Evolutionary conservation across 208 protist species (phyloP).

Genomic region (Strigomonas culicis): DNA sequence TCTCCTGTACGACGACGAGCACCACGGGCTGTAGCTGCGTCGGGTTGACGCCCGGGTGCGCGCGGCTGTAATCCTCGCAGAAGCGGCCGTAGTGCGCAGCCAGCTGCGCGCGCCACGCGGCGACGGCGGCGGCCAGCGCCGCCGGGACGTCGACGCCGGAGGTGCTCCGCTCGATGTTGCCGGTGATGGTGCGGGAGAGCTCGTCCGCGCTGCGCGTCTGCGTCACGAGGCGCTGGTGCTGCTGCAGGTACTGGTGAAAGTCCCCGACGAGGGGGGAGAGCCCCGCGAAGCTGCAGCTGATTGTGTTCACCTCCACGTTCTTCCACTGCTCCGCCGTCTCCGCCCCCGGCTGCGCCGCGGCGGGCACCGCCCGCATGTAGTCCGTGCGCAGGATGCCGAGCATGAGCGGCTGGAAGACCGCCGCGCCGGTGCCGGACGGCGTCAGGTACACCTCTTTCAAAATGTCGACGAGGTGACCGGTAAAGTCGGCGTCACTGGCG

Average conservation of each 20-base stretch:
- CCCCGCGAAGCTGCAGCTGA: slow-evolving; percentile 92
- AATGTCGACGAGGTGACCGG: slow-evolving; percentile 79
- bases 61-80: too few relatives aligned
- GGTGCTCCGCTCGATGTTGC: slow-evolving; percentile 28
- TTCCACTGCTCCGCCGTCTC: slow-evolving; percentile 52
- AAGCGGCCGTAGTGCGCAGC: background rate
- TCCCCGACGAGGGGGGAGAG: slow-evolving; percentile 73
- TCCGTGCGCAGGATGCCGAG: slow-evolving; percentile 93
- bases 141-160: slow-evolving; percentile 37
- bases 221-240: slow-evolving; percentile 24
- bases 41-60: background rate
- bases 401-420: slow-evolving; percentile 75
- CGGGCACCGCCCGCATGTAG: slow-evolving; percentile 82
- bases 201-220: slow-evolving; percentile 1
- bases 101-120: slow-evolving; percentile 24
- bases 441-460: slow-evolving; percentile 70
- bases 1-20: slow-evolving; percentile 90
- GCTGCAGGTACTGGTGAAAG: slow-evolving; percentile 80
- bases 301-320: slow-evolving; percentile 98
- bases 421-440: slow-evolving; percentile 1
- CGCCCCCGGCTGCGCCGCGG: slow-evolving; percentile 1
- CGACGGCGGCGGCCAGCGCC: slow-evolving; percentile 37
- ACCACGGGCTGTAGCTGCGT: slow-evolving; percentile 50
- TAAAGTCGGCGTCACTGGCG: slow-evolving; percentile 77
- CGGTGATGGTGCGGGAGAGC: background rate